Evolutionary conservation across 2,329 filamentous ascomycete species (phyloP).

Genomic region (Madurella fahalii): DNA sequence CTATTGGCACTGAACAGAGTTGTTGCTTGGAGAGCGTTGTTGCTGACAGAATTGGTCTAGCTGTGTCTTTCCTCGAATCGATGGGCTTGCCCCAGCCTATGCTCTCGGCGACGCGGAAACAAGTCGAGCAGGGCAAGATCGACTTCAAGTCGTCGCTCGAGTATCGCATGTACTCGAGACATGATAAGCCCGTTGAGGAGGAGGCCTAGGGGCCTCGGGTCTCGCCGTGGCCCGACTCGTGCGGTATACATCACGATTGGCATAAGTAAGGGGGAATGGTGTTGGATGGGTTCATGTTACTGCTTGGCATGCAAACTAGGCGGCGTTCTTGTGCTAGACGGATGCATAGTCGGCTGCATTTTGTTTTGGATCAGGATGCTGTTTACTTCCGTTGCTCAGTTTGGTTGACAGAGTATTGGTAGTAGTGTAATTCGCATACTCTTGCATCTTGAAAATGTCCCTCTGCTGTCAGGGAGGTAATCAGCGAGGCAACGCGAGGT

Average conservation of each 20-base stretch:
- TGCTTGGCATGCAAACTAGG: background rate
- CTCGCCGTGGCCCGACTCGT: background rate
- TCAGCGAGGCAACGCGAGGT: too few relatives aligned
- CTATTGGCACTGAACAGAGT: background rate
- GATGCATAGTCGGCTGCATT: background rate
- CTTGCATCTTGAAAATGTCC: background rate
- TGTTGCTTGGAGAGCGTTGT: background rate
- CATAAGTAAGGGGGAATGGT: background rate
- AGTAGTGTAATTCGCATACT: background rate
- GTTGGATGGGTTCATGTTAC: background rate
- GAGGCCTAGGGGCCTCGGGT: slow-evolving; percentile 8
- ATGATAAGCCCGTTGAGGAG: slow-evolving; percentile 49
- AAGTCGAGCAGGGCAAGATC: slow-evolving; percentile 58
- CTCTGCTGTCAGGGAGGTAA: too few relatives aligned
- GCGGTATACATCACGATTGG: background rate
- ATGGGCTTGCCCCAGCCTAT: slow-evolving; percentile 63
- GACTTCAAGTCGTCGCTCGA: slow-evolving; percentile 54
- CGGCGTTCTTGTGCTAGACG: background rate
- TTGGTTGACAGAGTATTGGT: background rate
- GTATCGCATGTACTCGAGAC: slow-evolving; percentile 59
- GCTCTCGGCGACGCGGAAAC: slow-evolving; percentile 52
- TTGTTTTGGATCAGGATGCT: background rate
- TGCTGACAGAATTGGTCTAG: slow-evolving; percentile 30
- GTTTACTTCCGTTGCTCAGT: background rate
- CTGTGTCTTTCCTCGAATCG: slow-evolving; percentile 56